Conservation (phyloP, 1,284 basidiomycete genomes). For the Coniophora puteana region DNA sequence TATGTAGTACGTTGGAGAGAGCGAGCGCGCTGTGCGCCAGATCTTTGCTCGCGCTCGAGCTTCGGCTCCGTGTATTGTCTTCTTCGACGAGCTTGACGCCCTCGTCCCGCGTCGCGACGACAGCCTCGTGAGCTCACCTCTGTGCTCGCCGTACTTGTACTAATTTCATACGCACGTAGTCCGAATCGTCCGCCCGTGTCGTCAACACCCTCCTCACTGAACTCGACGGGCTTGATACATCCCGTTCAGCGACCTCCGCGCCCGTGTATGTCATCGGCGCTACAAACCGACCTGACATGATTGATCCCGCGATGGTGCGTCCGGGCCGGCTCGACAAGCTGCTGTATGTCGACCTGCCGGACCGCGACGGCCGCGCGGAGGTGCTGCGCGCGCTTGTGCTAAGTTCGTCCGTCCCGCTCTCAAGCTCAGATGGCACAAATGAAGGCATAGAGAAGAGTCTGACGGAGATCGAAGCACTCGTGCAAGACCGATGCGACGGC, state of each 20-base stretch:
- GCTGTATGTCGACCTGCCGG: slow-evolving; percentile 92
- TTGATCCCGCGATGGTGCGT: slow-evolving; percentile 97
- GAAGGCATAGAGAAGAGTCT: slow-evolving; percentile 23
- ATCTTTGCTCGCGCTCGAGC: slow-evolving; percentile 89
- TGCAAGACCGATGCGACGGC: slow-evolving; percentile 69
- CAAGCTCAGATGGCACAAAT: slow-evolving; percentile 31
- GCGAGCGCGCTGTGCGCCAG: slow-evolving; percentile 91
- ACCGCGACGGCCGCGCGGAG: slow-evolving; percentile 75
- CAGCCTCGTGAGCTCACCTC: slow-evolving; percentile 58
- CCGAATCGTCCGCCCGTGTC: slow-evolving; percentile 94
- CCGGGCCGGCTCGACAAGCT: slow-evolving; percentile 96
- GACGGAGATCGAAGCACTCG: slow-evolving; percentile 42
- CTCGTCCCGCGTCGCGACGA: slow-evolving; percentile 94
- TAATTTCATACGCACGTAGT: slow-evolving; percentile 45
- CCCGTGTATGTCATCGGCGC: slow-evolving; percentile 98
- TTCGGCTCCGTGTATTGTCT: slow-evolving; percentile 87
- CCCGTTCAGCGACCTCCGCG: too few species aligned
- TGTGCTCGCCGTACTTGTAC: background rate
- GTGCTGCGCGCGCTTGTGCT: slow-evolving; percentile 74
- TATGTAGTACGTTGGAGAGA: slow-evolving; percentile 92
- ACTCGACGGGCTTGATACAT: slow-evolving; percentile 88
- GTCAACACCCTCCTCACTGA: slow-evolving; percentile 98
- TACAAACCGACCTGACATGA: slow-evolving; percentile 98
- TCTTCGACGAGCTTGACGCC: slow-evolving; percentile 97
- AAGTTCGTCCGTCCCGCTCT: slow-evolving; percentile 75